Percentiles rank a stretch among this genome's conserved stretches.
These are phyloP conservation scores for Pichia sporocuriosa DNA, from an alignment of 805 yeast species.

Conservation along the genomic window DNA sequence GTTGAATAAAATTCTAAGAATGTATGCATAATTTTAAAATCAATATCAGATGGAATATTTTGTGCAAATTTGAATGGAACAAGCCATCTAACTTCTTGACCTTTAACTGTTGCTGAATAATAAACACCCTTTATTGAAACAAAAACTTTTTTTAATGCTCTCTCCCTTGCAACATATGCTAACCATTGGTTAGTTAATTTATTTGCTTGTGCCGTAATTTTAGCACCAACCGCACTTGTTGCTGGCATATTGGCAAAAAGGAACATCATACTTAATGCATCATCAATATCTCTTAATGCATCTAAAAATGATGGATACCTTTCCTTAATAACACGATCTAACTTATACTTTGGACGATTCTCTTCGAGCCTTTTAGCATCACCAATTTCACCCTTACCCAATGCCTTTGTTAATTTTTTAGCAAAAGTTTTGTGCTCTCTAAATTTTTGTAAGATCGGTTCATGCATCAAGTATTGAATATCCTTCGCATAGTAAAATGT, in stretches of 20 bases:
- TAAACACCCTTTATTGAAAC: slow-evolving; percentile 97
- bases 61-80: slow-evolving; percentile 97
- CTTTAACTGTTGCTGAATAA: slow-evolving; percentile 82
- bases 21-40: slow-evolving; percentile 93
- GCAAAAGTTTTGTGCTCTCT: slow-evolving; percentile 95
- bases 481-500: slow-evolving; percentile 93
- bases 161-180: slow-evolving; percentile 84
- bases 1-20: slow-evolving; percentile 95
- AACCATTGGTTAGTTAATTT: slow-evolving; percentile 89
- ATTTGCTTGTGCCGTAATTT: slow-evolving; percentile 83
- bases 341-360: slow-evolving; percentile 74
- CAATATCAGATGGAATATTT: slow-evolving; percentile 88
- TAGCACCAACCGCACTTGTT: slow-evolving; percentile 70
- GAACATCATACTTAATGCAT: slow-evolving; percentile 91
- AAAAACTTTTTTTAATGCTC: slow-evolving; percentile 78
- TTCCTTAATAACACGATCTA: slow-evolving; percentile 89
- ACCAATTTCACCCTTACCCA: slow-evolving; percentile 86
- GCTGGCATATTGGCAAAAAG: slow-evolving; percentile 94
- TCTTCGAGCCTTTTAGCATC: slow-evolving; percentile 83
- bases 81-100: slow-evolving; percentile 93
- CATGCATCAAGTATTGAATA: slow-evolving; percentile 90
- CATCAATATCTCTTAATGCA: slow-evolving; percentile 90
- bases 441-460: slow-evolving; percentile 84
- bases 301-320: slow-evolving; percentile 92
- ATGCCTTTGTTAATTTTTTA: slow-evolving; percentile 78